phyloP scores from a whole-genome alignment of 371 early-diverging fungal species.

The Choanephora cucurbitarum region DNA sequence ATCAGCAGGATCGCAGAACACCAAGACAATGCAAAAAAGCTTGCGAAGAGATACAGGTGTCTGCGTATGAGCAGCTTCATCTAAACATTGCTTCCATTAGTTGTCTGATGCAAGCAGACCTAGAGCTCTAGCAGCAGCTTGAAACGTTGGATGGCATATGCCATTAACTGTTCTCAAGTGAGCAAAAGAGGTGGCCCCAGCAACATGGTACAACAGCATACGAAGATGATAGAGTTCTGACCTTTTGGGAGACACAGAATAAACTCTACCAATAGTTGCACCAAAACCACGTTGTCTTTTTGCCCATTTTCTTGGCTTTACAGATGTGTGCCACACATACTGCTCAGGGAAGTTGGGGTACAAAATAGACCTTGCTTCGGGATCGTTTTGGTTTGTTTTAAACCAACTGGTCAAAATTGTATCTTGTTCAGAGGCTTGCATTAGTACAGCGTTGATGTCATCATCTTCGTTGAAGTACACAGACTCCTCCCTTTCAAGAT shows the following conservation, averaged over 20 bases:
- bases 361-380: constrained; percentile 10
- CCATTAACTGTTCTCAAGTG: constrained; percentile 16
- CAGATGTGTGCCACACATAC: constrained; percentile 8
- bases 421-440: neutral
- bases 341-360: constrained; percentile 21
- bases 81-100: constrained; percentile 13
- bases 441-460: neutral
- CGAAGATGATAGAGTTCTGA: constrained; percentile 23
- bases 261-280: constrained; percentile 17
- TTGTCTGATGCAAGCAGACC: constrained; percentile 14
- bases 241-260: constrained; percentile 23
- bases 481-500: no score
- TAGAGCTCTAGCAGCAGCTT: constrained; percentile 16
- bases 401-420: neutral
- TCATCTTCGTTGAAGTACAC: neutral
- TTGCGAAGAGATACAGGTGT: constrained; percentile 1
- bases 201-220: constrained; percentile 12
- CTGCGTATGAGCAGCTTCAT: constrained; percentile 13
- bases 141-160: constrained; percentile 5
- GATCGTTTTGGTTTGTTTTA: neutral
- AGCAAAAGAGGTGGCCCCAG: constrained; percentile 17
- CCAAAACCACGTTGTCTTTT: neutral
- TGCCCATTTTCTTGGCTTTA: constrained; percentile 3
- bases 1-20: neutral
- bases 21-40: constrained; percentile 16